A percentile compares a stretch with the other conserved stretches of the same genome.
Conservation (phyloP, 371 early-diverging fungal genomes). For the Smittium mucronatum region DNA sequence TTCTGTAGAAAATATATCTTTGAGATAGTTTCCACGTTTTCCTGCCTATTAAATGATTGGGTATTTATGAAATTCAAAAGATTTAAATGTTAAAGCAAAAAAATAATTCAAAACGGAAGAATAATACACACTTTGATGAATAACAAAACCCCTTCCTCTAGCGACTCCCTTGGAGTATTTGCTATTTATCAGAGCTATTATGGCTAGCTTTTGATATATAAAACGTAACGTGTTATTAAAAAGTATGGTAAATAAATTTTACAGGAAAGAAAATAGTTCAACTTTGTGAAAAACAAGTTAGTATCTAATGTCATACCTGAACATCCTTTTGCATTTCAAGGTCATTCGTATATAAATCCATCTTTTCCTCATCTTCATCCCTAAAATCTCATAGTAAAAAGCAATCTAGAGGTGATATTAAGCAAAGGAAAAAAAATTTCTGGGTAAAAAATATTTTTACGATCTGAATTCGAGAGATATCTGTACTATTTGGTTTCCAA, state of each 20-base stretch:
- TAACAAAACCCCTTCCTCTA: conserved; percentile 8
- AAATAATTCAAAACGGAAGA: background rate
- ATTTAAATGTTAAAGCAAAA: background rate
- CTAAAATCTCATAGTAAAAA: background rate
- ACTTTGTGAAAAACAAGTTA: background rate
- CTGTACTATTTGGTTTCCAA: conserved; percentile 6
- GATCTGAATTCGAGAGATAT: conserved; percentile 8
- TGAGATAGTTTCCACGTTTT: conserved; percentile 7
- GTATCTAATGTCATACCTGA: background rate
- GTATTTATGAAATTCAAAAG: background rate
- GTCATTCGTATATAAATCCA: background rate
- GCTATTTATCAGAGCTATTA: conserved; percentile 4
- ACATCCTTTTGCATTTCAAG: conserved; percentile 8
- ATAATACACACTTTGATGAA: conserved; percentile 4
- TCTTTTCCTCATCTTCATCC: conserved; percentile 3
- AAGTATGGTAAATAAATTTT: too few species aligned
- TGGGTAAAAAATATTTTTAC: background rate
- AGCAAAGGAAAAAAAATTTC: background rate
- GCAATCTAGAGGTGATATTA: background rate
- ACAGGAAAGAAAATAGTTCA: too few species aligned
- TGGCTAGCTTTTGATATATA: background rate
- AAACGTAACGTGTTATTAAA: background rate
- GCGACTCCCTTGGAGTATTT: conserved; percentile 6
- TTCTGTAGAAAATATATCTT: conserved; percentile 1
- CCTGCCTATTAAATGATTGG: background rate